Evolutionary conservation across 2,329 filamentous ascomycete genomes (phyloP).

Genomic region (Triangularia setosa): DNA sequence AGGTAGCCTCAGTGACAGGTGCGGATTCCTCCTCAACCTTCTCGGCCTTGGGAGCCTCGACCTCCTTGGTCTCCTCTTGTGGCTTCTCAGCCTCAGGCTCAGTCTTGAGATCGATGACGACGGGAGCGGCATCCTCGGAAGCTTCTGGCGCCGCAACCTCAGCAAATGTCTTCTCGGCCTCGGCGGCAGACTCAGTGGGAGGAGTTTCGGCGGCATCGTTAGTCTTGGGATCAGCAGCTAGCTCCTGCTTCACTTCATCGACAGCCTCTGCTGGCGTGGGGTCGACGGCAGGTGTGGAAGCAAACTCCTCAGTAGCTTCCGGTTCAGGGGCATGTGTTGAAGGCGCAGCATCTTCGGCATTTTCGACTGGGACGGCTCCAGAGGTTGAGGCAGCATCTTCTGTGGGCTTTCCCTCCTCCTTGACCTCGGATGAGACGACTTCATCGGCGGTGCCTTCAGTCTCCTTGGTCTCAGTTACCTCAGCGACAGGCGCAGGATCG

Average conservation of each 20-base stretch:
- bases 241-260: constrained; percentile 11
- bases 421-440: neutral
- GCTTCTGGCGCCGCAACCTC: neutral
- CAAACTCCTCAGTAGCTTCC: neutral
- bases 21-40: neutral
- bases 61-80: constrained; percentile 3
- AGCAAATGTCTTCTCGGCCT: neutral
- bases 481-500: neutral
- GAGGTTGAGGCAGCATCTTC: neutral
- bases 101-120: neutral
- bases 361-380: neutral
- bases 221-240: constrained; percentile 6
- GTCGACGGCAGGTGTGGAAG: neutral
- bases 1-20: neutral
- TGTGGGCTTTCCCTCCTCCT: constrained; percentile 5
- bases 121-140: neutral
- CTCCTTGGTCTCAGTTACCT: neutral
- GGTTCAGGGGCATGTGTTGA: neutral
- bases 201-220: constrained; percentile 6
- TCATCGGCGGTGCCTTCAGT: neutral
- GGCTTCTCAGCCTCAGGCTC: constrained; percentile 1
- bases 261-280: neutral
- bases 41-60: neutral
- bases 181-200: neutral
- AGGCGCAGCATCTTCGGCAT: neutral